Percentiles rank a stretch among this genome's conserved stretches.
phyloP scores from a whole-genome alignment of 2,329 filamentous ascomycete genomes.

The Verticillium isaacii region DNA sequence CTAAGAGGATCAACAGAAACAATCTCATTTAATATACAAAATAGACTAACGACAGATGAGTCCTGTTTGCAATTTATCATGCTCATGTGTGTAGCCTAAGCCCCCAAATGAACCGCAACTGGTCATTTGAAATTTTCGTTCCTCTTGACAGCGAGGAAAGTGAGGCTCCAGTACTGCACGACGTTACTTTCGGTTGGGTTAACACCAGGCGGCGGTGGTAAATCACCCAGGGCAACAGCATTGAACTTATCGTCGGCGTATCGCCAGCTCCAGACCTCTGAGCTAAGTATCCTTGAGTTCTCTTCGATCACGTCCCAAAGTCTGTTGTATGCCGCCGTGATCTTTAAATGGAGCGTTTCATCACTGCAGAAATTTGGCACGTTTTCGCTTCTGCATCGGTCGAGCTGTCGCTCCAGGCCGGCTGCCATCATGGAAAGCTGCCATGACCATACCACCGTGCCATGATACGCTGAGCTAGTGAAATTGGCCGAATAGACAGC shows the following conservation, averaged over 20 bases:
- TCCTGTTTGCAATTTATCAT: no score
- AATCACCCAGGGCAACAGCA: not conserved
- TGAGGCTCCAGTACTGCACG: constrained; percentile 1
- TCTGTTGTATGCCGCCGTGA: constrained; percentile 49
- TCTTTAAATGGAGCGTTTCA: constrained; percentile 32
- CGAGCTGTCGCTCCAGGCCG: constrained; percentile 53
- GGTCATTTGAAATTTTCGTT: not conserved
- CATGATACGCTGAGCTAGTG: constrained; percentile 56
- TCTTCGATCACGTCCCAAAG: constrained; percentile 58
- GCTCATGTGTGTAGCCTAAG: no score
- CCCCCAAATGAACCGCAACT: no score
- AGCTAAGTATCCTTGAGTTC: constrained; percentile 27
- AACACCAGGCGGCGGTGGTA: not conserved
- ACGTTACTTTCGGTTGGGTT: constrained; percentile 1
- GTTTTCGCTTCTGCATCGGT: constrained; percentile 34
- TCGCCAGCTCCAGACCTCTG: constrained; percentile 1
- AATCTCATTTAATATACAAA: no score
- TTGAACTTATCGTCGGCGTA: not conserved
- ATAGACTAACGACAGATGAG: no score
- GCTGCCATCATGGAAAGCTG: constrained; percentile 60
- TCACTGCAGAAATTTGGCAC: constrained; percentile 47
- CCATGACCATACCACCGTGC: constrained; percentile 62
- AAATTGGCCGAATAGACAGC: constrained; percentile 44
- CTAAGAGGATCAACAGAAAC: no score
- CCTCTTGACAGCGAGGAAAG: not conserved